phyloP scores from a whole-genome alignment of 2,329 filamentous ascomycete genomes.

The Lecanicillium sp. region DNA sequence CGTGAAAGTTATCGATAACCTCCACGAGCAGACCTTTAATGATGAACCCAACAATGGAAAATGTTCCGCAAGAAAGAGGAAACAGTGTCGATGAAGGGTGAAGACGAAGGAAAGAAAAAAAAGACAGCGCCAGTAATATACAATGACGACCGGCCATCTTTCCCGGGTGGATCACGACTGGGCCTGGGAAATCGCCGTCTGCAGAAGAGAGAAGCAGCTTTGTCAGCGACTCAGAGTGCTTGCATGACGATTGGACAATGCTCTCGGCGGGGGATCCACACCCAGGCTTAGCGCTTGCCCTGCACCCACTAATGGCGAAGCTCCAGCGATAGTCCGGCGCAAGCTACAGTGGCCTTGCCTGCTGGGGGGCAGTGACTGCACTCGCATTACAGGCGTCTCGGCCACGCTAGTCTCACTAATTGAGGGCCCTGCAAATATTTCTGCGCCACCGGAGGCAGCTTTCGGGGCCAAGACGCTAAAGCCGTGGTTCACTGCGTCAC shows the following conservation, averaged over 20 bases:
- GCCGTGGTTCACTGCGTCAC: neutral
- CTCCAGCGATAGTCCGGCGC: neutral
- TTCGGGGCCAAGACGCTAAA: conserved; percentile 6
- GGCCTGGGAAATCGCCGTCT: neutral
- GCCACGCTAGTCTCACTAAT: neutral
- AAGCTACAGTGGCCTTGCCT: neutral
- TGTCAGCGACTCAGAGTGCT: conserved; percentile 5
- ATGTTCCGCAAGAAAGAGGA: neutral
- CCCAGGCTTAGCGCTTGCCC: neutral
- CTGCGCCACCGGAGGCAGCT: no score
- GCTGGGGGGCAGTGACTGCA: neutral
- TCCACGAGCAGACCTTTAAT: no score
- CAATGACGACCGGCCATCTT: conserved; percentile 2
- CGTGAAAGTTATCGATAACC: no score
- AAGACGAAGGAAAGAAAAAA: neutral
- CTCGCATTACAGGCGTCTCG: neutral
- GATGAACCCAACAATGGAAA: neutral
- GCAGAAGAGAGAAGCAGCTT: conserved; percentile 3
- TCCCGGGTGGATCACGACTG: conserved; percentile 5
- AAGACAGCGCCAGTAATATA: neutral
- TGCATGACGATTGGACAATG: neutral
- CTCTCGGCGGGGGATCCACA: neutral
- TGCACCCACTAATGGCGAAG: neutral
- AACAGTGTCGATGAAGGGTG: neutral
- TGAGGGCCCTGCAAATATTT: no score